These are phyloP conservation scores for Globisporangium cystogenes DNA, from an alignment of 352 stramenopile genomes.

Conservation along the genomic window DNA sequence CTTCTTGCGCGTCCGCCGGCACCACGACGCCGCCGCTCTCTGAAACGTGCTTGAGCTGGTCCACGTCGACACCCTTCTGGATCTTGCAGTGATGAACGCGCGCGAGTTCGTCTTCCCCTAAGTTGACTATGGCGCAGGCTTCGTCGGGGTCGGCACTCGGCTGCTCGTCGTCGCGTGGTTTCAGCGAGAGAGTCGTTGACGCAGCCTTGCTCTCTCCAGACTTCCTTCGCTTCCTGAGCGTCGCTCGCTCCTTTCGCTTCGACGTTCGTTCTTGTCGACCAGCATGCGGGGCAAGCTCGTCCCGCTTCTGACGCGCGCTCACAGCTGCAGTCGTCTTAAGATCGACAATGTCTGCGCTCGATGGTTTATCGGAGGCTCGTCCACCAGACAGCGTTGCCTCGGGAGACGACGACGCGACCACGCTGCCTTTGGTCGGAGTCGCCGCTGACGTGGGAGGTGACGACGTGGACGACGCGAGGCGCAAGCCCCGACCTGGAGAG, in stretches of 20 bases:
- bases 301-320: not conserved
- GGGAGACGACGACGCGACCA: not conserved
- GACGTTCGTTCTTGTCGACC: not conserved
- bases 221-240: not conserved
- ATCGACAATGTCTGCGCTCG: not conserved
- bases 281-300: not conserved
- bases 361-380: not conserved
- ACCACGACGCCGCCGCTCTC: constrained; percentile 16
- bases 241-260: not conserved
- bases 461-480: not conserved
- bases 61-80: not conserved
- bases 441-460: not conserved
- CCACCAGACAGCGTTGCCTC: not conserved
- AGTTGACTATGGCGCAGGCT: not conserved
- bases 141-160: not conserved
- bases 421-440: not conserved
- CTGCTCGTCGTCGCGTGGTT: not conserved
- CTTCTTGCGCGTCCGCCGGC: constrained; percentile 12
- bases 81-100: constrained; percentile 5
- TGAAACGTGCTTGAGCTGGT: constrained; percentile 14
- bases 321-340: not conserved
- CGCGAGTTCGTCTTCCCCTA: not conserved
- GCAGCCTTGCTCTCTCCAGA: not conserved
- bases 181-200: not conserved
- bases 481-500: not conserved